These are phyloP conservation scores for Phytopythium vexans DNA, from an alignment of 352 stramenopile species.

Conservation along the genomic window DNA sequence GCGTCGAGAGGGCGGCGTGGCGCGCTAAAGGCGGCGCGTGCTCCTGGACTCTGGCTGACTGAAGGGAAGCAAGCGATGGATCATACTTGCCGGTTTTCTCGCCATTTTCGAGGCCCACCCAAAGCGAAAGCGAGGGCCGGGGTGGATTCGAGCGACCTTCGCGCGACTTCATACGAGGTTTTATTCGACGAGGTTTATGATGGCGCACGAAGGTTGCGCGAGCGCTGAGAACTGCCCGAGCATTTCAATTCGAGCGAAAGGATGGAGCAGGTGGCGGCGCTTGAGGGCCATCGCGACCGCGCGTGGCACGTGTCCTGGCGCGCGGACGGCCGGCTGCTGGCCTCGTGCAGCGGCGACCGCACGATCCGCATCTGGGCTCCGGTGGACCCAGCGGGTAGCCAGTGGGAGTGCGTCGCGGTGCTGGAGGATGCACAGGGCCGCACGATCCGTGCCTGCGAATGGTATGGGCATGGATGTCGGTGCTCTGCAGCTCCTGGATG, in stretches of 20 bases:
- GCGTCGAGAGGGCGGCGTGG: too few relatives aligned
- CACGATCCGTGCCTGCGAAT: slow-evolving; percentile 94
- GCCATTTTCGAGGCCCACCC: slow-evolving; percentile 1
- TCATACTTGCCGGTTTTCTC: slow-evolving; percentile 10
- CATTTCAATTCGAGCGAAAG: slow-evolving; percentile 4
- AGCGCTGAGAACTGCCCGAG: background rate
- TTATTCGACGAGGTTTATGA: slow-evolving; percentile 1
- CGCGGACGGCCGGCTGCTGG: slow-evolving; percentile 79
- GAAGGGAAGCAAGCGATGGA: slow-evolving; percentile 6
- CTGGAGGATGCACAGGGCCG: slow-evolving; percentile 93
- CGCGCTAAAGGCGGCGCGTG: background rate
- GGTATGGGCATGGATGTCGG: slow-evolving; percentile 56
- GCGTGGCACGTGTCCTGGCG: slow-evolving; percentile 92
- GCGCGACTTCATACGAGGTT: background rate
- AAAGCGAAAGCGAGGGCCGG: background rate
- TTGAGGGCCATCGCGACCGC: slow-evolving; percentile 87
- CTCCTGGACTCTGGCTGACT: slow-evolving; percentile 2
- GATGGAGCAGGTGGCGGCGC: slow-evolving; percentile 47
- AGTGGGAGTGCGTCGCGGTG: slow-evolving; percentile 90
- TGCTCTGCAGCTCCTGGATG: slow-evolving; percentile 1
- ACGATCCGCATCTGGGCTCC: slow-evolving; percentile 84
- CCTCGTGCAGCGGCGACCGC: slow-evolving; percentile 89
- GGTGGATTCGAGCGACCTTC: slow-evolving; percentile 4
- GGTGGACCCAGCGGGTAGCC: slow-evolving; percentile 8
- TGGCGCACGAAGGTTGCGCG: slow-evolving; percentile 8